Evolutionary conservation across 106 monocot genomes (phyloP).

Genomic region (Vanilla planifolia): DNA sequence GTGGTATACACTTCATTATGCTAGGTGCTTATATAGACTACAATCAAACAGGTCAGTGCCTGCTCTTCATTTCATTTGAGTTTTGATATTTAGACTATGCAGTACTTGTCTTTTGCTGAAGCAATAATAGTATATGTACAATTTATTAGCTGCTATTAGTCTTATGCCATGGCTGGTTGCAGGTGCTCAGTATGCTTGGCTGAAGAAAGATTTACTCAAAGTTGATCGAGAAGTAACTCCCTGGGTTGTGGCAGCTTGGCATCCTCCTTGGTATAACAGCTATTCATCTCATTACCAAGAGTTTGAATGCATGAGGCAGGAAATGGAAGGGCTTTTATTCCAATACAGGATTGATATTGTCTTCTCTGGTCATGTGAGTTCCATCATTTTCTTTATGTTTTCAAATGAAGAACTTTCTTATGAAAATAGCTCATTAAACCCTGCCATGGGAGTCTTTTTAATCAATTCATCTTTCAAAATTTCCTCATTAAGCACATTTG

Average conservation of each 20-base stretch:
- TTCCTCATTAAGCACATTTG: too few relatives aligned
- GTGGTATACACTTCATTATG: constrained; percentile 90
- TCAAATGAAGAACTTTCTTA: too few relatives aligned
- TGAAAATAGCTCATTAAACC: too few relatives aligned
- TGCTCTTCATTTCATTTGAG: not conserved
- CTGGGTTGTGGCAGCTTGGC: constrained; percentile 90
- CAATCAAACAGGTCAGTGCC: constrained; percentile 45
- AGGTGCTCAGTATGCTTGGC: constrained; percentile 85
- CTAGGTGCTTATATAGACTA: constrained; percentile 83
- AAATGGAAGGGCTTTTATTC: constrained; percentile 84
- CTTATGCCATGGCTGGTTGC: not conserved
- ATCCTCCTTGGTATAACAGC: constrained; percentile 92
- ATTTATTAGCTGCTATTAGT: not conserved
- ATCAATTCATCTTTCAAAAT: too few relatives aligned
- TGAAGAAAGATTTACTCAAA: constrained; percentile 40
- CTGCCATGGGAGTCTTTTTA: too few relatives aligned
- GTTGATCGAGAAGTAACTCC: constrained; percentile 57
- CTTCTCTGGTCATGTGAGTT: constrained; percentile 84
- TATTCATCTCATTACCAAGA: constrained; percentile 91
- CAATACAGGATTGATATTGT: constrained; percentile 69
- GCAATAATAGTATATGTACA: not conserved
- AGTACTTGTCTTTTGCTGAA: not conserved
- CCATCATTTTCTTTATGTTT: too few relatives aligned
- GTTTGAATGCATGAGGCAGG: constrained; percentile 85
- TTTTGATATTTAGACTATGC: not conserved